Conservation (phyloP, 441 rosid genomes). For the Aleurites moluccanus region DNA sequence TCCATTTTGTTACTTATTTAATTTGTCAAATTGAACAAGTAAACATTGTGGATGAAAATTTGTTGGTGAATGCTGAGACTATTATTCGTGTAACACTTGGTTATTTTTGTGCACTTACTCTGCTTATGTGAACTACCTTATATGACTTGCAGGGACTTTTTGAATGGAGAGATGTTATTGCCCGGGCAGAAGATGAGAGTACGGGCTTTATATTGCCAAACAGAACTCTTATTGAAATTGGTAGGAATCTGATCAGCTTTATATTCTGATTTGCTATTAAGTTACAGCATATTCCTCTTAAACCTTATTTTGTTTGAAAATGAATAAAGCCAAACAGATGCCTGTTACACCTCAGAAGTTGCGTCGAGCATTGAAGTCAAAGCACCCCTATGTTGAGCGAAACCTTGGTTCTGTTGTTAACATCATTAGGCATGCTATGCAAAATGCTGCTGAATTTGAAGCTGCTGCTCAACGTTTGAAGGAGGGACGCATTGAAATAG, state of each 20-base stretch:
- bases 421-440: constrained; percentile 69
- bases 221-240: constrained; percentile 78
- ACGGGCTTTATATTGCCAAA: constrained; percentile 91
- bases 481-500: constrained; percentile 39
- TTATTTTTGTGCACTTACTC: constrained; percentile 2
- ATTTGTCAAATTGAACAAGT: not conserved
- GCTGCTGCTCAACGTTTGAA: constrained; percentile 52
- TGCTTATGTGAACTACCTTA: constrained; percentile 12
- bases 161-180: constrained; percentile 86
- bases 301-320: constrained; percentile 20
- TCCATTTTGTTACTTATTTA: not conserved
- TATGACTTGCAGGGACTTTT: constrained; percentile 66
- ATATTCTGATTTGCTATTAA: constrained; percentile 6
- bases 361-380: constrained; percentile 56
- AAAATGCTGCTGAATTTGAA: constrained; percentile 67
- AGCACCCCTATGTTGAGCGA: constrained; percentile 68
- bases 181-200: constrained; percentile 90
- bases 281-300: constrained; percentile 17
- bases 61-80: not conserved
- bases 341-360: constrained; percentile 61
- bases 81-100: not conserved
- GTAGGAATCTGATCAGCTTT: constrained; percentile 37
- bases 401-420: constrained; percentile 54
- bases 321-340: constrained; percentile 75
- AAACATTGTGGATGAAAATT: constrained; percentile 3